Evolutionary conservation across 2,329 filamentous ascomycete genomes (phyloP).

Genomic region (Colletotrichum chlorophyti): DNA sequence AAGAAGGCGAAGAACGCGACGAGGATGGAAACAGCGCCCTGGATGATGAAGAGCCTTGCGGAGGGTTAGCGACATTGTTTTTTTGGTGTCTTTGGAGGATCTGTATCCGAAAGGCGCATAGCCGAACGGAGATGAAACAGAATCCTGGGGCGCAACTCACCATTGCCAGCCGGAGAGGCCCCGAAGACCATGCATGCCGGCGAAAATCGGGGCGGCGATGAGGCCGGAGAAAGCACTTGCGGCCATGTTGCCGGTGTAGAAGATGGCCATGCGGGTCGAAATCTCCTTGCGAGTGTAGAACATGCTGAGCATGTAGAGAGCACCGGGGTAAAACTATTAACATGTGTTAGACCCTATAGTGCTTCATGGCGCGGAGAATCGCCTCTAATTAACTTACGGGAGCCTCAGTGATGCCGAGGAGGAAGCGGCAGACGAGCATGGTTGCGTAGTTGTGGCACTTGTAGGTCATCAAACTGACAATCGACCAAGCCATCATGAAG

Average conservation of each 20-base stretch:
- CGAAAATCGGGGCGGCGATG: conserved; percentile 50
- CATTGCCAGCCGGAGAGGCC: conserved; percentile 50
- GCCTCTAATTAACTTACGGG: conserved; percentile 19
- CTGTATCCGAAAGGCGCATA: neutral
- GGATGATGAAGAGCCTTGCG: conserved; percentile 47
- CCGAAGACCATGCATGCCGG: conserved; percentile 46
- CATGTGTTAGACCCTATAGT: neutral
- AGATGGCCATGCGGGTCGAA: conserved; percentile 45
- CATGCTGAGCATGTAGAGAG: conserved; percentile 29
- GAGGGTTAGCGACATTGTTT: neutral
- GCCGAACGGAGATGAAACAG: neutral
- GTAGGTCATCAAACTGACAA: conserved; percentile 29
- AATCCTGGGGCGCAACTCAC: conserved; percentile 31
- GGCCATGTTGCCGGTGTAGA: conserved; percentile 51
- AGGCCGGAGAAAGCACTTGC: conserved; percentile 52
- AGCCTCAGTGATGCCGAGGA: conserved; percentile 29
- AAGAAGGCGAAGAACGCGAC: conserved; percentile 43
- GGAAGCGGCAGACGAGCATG: conserved; percentile 28
- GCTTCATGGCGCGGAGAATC: no score
- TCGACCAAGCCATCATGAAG: conserved; percentile 29
- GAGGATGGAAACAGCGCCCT: conserved; percentile 44
- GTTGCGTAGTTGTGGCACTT: conserved; percentile 21
- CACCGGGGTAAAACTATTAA: conserved; percentile 27
- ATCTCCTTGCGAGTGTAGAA: conserved; percentile 30
- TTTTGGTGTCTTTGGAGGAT: no score